Conservation (phyloP, 1,284 basidiomycete genomes). For the Moesziomyces sp. region DNA sequence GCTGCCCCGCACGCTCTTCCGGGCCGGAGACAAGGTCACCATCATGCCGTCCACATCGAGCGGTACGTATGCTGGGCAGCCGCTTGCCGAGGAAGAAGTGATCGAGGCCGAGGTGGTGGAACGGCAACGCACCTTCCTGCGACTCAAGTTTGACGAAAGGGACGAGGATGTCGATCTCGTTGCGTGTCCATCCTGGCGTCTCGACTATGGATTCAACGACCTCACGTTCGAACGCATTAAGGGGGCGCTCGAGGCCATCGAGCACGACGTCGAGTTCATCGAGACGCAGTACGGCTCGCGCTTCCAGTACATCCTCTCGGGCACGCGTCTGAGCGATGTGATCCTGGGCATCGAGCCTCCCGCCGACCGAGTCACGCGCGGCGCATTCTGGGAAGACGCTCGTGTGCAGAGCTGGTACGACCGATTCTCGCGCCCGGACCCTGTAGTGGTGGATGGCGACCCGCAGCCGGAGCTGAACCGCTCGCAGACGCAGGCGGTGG, state of each 20-base stretch:
- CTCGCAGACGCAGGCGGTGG: conserved; percentile 84
- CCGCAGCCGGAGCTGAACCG: conserved; percentile 79
- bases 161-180: conserved; percentile 52
- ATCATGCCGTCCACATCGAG: conserved; percentile 32
- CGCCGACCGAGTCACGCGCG: conserved; percentile 71
- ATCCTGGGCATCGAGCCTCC: conserved; percentile 72
- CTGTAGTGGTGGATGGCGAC: conserved; percentile 81
- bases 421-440: conserved; percentile 70
- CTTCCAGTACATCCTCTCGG: conserved; percentile 52
- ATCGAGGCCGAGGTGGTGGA: conserved; percentile 59
- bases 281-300: conserved; percentile 45
- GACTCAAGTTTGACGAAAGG: conserved; percentile 55
- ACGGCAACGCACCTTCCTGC: conserved; percentile 42
- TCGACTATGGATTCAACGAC: conserved; percentile 79
- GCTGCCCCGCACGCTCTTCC: conserved; percentile 50
- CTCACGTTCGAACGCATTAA: conserved; percentile 78
- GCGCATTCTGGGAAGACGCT: conserved; percentile 73
- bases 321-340: conserved; percentile 63
- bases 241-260: conserved; percentile 75
- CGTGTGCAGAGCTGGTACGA: conserved; percentile 68
- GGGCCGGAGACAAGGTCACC: conserved; percentile 53
- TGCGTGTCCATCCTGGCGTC: conserved; percentile 67
- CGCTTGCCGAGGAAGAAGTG: conserved; percentile 15
- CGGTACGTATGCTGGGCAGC: background rate
- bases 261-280: conserved; percentile 73